Conservation (phyloP, 2,329 filamentous ascomycete genomes). For the Aureobasidium melanogenum region DNA sequence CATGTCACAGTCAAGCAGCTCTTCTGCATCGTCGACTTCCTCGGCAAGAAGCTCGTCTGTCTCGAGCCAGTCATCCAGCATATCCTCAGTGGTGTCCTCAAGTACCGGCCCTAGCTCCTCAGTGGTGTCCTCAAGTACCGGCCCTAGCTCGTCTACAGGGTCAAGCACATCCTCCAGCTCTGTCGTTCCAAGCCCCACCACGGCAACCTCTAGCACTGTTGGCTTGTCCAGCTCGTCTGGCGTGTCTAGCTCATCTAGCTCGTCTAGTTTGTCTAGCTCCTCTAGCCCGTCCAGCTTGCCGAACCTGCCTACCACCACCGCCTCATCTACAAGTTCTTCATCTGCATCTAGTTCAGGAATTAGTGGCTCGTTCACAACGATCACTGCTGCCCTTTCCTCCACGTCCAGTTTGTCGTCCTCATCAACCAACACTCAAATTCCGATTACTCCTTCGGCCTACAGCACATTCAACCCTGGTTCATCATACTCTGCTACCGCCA, state of each 20-base stretch:
- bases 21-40: not conserved
- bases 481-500: not conserved
- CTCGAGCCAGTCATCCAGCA: not conserved
- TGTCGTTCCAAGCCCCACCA: not conserved
- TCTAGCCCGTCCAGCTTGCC: no score
- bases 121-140: no score
- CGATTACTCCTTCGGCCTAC: not conserved
- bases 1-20: not conserved
- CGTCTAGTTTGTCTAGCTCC: no score
- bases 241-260: no score
- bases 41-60: not conserved
- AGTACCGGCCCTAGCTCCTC: not conserved
- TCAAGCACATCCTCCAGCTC: no score
- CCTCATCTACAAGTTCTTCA: not conserved
- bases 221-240: not conserved
- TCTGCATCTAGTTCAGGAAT: not conserved
- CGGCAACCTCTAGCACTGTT: not conserved
- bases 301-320: not conserved
- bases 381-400: not conserved
- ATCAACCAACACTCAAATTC: not conserved
- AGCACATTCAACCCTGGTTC: not conserved
- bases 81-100: not conserved
- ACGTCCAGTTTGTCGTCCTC: not conserved
- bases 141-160: no score
- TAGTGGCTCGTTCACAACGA: not conserved